Percentiles rank a stretch among this genome's conserved stretches.
Conservation (phyloP, 176 grass and related monocot species). For the Tillandsia fasciculata region DNA sequence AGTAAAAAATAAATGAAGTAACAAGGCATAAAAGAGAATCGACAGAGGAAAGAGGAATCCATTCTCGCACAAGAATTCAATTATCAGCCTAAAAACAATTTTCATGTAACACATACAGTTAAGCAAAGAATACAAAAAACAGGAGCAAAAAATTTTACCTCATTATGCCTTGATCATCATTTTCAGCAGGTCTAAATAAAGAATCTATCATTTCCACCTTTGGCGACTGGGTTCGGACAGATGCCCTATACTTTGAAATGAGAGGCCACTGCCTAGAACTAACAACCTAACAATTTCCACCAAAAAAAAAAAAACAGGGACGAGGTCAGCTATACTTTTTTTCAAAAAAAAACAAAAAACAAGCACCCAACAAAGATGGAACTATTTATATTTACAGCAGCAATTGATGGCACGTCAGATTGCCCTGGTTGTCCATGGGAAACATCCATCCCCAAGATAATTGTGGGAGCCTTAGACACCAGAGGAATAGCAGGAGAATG, state of each 20-base stretch:
- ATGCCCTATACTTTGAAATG: slow-evolving; percentile 80
- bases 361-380: not conserved
- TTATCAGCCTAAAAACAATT: not conserved
- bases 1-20: too few species aligned
- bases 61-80: too few species aligned
- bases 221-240: slow-evolving; percentile 65
- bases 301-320: not conserved
- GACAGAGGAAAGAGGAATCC: too few species aligned
- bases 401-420: slow-evolving; percentile 75
- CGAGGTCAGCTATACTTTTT: not conserved
- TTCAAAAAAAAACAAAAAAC: not conserved
- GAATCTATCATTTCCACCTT: slow-evolving; percentile 90
- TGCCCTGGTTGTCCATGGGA: slow-evolving; percentile 76
- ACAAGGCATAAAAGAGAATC: too few species aligned
- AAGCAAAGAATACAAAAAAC: not conserved
- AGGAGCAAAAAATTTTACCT: slow-evolving; percentile 10
- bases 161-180: slow-evolving; percentile 58
- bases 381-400: slow-evolving; percentile 38
- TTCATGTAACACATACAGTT: not conserved
- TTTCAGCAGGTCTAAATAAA: slow-evolving; percentile 51
- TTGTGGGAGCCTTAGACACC: slow-evolving; percentile 53
- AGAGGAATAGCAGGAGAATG: slow-evolving; percentile 40
- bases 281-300: slow-evolving; percentile 47
- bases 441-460: slow-evolving; percentile 88
- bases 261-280: slow-evolving; percentile 84